Base-by-base conservation (phyloP, 148 eudicot genomes). In the Cornus controversa region DNA sequence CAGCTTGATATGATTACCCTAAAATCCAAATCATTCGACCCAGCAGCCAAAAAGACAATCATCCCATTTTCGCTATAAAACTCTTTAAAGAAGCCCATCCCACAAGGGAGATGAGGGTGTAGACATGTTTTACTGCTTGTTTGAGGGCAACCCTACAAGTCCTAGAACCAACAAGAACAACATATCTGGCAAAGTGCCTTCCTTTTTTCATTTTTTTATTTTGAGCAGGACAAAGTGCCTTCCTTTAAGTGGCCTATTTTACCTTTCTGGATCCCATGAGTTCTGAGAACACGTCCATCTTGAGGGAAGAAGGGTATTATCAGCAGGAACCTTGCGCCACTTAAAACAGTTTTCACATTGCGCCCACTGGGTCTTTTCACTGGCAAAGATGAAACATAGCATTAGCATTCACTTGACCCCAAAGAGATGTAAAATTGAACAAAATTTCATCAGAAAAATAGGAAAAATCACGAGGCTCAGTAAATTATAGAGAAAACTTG, bases 231-330 rank as follows among this genome's bases (percentile, higher is more conserved):
- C 63, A 16, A 47, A 71, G 42, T 18, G 20, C 25, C 25, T 29
- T 64, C 29, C 23, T 50, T 26, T 27, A 57, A 34, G 58, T 34
- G 34, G 34, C 5, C 40, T 5, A n/a, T 71, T 42, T 79, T 84
- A 92, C 96, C 96, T 92, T 24, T 87, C 85, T 69, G 81, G 84
- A 84, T 90, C 89, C 93, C 91, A 85, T 6, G 57, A 72, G 77
- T 90, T 91, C 8, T 70, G 83, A 47, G 85, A 79, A 73, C 96
- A 92, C 18, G 87, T 84, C 91, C 92, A 92, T 66, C 87, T 84
- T 42, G 86, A 81, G 69, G 93, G 86, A 78, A 84, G 86, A 78
- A 79, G 79, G 72, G 78, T 78, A 86, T 84, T 78, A 86, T 84
- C 83, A 27, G 74, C 78, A 47, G 90, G 96, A 73, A 92, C 67